Evolutionary conservation across 257 asterid species (phyloP), one percentile per base, ranked within the genome.

Genomic region (Solanum verrucosum): DNA sequence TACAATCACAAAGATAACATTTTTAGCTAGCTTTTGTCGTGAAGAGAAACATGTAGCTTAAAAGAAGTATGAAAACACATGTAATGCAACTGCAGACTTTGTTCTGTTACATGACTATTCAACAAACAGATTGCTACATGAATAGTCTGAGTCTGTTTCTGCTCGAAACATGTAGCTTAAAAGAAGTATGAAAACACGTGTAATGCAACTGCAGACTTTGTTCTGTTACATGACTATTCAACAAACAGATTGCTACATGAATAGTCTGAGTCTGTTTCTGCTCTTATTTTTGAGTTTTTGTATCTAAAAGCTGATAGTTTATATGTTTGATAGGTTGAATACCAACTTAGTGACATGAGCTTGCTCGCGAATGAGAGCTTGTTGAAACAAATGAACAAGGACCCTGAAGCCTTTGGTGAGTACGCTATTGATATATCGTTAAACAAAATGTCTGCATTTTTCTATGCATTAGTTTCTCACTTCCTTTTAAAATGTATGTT

Each of bases 321-420:
- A 42, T 40, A 42, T 63, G 31, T 86, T 63, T 88, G 73, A 40
- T 93, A 96, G 99, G 98, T 96, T 74, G 99, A 97, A 85, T 97
- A 96, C 89, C 97, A 96, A 91, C 95, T 96, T 75, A 96, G 99
- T 88, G 98, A 96, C 89, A 94, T 96, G 98, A 96, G 99, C 93
- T 91, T 97, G 93, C 94, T 97, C 74, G 99, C 99, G 25, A 97
- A 97, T 60, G 99, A 97, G 83, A 91, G 96, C 60, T 92, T 97
- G 87, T 94, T 92, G 8, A 97, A 96, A 87, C 98, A 95, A 82
- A 96, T 94, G 72, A 90, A 81, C 42, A 97, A 93, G 91, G 99
- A 97, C 74, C 94, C 95, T 9, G 98, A 97, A 91, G 98, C 98
- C 88, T 97, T 86, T 70, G 99, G 99, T 96, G 87, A 93, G 95